Evolutionary conservation across 805 yeast genomes (phyloP).

Genomic region (Yamadazyma phyllophila): DNA sequence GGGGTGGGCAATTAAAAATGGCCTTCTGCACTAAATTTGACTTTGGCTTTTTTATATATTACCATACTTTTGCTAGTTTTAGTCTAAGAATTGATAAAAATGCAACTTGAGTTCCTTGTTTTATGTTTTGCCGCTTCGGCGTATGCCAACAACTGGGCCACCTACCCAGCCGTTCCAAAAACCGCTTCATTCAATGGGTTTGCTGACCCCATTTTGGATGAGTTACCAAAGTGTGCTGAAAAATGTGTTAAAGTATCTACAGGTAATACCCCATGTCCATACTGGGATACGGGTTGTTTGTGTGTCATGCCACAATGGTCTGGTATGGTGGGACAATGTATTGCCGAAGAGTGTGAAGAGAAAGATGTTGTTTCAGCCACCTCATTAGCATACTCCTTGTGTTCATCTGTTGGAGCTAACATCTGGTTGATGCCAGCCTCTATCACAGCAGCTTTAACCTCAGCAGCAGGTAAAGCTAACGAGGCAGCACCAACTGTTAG

Average conservation of each 20-base stretch:
- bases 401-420: slow-evolving; percentile 34
- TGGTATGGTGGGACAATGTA: slow-evolving; percentile 42
- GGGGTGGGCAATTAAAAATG: background rate
- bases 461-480: slow-evolving; percentile 24
- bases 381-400: slow-evolving; percentile 40
- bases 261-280: slow-evolving; percentile 48
- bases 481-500: slow-evolving; percentile 15
- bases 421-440: slow-evolving; percentile 36
- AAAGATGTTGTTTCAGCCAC: slow-evolving; percentile 37
- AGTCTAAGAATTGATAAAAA: background rate
- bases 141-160: slow-evolving; percentile 34
- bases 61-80: background rate
- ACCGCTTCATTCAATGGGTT: slow-evolving; percentile 49
- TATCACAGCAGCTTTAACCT: slow-evolving; percentile 17
- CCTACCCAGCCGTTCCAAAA: slow-evolving; percentile 46
- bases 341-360: slow-evolving; percentile 38
- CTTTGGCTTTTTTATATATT: background rate
- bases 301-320: slow-evolving; percentile 50
- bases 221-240: slow-evolving; percentile 43
- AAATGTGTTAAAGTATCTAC: slow-evolving; percentile 37
- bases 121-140: slow-evolving; percentile 12
- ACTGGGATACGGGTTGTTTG: slow-evolving; percentile 52
- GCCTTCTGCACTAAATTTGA: background rate
- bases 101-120: slow-evolving; percentile 8
- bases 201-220: slow-evolving; percentile 42